phyloP scores from a whole-genome alignment of 306 rosid species.

The Fagus crenata region DNA sequence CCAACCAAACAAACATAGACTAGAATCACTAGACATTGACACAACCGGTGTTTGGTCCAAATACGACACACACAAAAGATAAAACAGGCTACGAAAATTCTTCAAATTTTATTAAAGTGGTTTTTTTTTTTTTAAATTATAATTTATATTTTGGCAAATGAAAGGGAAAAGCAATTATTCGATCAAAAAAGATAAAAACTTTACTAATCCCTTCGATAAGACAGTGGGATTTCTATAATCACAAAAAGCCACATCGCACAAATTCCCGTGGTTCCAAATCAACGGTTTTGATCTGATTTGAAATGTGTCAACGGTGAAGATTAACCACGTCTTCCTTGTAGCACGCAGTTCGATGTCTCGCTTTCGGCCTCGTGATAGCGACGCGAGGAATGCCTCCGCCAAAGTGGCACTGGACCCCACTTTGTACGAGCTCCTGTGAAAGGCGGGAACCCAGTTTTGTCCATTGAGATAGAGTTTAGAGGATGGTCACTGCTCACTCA shows the following conservation, averaged over 20 bases:
- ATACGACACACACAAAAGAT: neutral
- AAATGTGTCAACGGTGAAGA: conserved; percentile 24
- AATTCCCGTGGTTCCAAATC: conserved; percentile 36
- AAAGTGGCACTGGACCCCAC: conserved; percentile 58
- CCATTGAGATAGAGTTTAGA: conserved; percentile 39
- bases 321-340: neutral
- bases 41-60: neutral
- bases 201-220: conserved; percentile 19
- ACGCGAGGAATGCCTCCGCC: conserved; percentile 24
- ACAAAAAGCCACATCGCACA: conserved; percentile 35
- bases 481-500: neutral
- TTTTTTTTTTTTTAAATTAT: neutral
- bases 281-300: conserved; percentile 22
- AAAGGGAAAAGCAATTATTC: neutral
- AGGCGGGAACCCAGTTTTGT: conserved; percentile 92
- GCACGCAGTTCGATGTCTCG: conserved; percentile 64
- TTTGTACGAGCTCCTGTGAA: conserved; percentile 39
- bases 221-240: conserved; percentile 1
- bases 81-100: neutral
- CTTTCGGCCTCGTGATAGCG: conserved; percentile 54
- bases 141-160: neutral
- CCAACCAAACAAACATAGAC: neutral
- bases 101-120: neutral
- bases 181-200: conserved; percentile 10
- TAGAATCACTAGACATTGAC: no score